Percentiles rank a stretch among this genome's conserved stretches.
Evolutionary conservation across 805 yeast species (phyloP).

Genomic region (Starmerella riodocensis): DNA sequence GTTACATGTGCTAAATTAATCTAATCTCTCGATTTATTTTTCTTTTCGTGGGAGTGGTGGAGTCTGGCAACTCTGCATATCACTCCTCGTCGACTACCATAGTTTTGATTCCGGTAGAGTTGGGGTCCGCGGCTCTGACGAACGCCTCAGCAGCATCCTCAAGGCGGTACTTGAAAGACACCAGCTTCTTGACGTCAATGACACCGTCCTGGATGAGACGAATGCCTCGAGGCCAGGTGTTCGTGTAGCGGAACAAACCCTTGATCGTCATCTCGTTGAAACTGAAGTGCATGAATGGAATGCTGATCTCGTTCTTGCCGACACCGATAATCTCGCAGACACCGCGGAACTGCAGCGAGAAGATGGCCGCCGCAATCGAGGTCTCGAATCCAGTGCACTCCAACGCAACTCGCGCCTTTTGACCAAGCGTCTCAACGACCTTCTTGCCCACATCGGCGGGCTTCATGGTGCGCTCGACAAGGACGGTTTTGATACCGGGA

Average conservation of each 20-base stretch:
- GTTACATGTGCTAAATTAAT: not conserved
- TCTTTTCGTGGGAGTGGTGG: no score
- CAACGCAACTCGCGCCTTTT: constrained; percentile 35
- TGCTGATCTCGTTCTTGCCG: constrained; percentile 35
- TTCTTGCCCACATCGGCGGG: constrained; percentile 24
- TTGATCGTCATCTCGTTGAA: constrained; percentile 40
- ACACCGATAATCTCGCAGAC: constrained; percentile 39
- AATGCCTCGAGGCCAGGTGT: constrained; percentile 46
- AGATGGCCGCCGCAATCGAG: constrained; percentile 36
- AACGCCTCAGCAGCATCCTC: constrained; percentile 40
- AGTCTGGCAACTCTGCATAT: not conserved
- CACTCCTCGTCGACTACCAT: constrained; percentile 26
- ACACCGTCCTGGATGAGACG: constrained; percentile 35
- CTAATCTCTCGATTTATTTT: not conserved
- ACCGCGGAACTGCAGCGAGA: constrained; percentile 37
- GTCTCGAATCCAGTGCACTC: constrained; percentile 46
- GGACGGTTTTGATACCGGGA: constrained; percentile 36
- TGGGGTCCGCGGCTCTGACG: constrained; percentile 31
- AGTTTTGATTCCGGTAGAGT: constrained; percentile 37
- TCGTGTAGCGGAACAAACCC: constrained; percentile 42
- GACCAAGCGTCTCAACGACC: constrained; percentile 30
- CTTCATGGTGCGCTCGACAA: constrained; percentile 33
- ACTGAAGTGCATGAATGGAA: constrained; percentile 44
- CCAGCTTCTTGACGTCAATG: constrained; percentile 34
- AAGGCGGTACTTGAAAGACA: constrained; percentile 37